These are phyloP conservation scores for Lasiodiplodia hormozganensis DNA, from an alignment of 2,329 filamentous ascomycete species.

Conservation along the genomic window DNA sequence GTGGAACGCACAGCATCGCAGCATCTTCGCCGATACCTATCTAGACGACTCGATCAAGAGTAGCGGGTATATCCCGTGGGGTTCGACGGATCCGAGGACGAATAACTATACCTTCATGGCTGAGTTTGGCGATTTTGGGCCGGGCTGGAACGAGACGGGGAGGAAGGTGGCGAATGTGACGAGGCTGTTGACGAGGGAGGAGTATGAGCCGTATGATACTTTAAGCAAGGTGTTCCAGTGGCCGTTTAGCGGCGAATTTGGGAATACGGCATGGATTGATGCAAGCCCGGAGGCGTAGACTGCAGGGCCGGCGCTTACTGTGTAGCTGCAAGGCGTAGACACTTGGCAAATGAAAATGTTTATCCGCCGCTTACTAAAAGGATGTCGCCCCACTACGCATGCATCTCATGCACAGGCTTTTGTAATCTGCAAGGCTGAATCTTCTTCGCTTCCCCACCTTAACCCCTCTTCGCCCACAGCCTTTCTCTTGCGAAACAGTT, in stretches of 20 bases:
- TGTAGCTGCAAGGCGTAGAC: too few species aligned
- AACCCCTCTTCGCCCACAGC: too few species aligned
- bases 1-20: conserved; percentile 65
- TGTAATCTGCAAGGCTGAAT: too few species aligned
- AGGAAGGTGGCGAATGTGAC: conserved; percentile 53
- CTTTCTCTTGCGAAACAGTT: too few species aligned
- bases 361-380: too few species aligned
- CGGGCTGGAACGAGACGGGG: conserved; percentile 61
- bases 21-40: conserved; percentile 63
- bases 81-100: conserved; percentile 49
- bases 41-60: conserved; percentile 62
- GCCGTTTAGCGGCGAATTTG: conserved; percentile 51
- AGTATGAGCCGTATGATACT: conserved; percentile 48
- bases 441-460: too few species aligned
- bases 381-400: too few species aligned
- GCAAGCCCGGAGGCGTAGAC: conserved; percentile 13
- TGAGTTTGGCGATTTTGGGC: conserved; percentile 60
- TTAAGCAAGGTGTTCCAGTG: conserved; percentile 56
- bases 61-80: conserved; percentile 64
- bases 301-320: too few species aligned
- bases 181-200: conserved; percentile 52
- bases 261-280: conserved; percentile 60
- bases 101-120: conserved; percentile 62
- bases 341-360: too few species aligned
- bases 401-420: too few species aligned